Evolutionary conservation across 768 basidiomycete genomes (phyloP), one percentile per base, ranked within the genome.

Genomic region (Tulasnella sp.): DNA sequence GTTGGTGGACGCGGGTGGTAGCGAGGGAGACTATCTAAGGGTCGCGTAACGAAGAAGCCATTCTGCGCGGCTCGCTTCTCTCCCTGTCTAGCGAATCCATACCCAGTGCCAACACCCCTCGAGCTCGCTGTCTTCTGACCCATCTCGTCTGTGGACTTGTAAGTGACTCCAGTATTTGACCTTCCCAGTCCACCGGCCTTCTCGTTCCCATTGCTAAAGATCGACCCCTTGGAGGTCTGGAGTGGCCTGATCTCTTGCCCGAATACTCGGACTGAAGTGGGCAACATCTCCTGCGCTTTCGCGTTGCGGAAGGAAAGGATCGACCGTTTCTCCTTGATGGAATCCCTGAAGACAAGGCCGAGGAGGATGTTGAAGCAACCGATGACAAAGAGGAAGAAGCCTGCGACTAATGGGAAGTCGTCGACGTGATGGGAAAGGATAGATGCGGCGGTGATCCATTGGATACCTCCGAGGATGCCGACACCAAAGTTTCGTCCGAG

Each of bases 301-400:
- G 44, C 15, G 10, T 61, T 60, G 9, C 64, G 63, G 85, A 85
- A 88, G 17, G 78, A 74, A 17, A 74, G 80, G 65, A 88, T 72
- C 58, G 80, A 83, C 19, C 85, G 80, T 65, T 80, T 82, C 19
- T 71, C 61, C 65, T 83, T 85, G 60, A 80, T 81, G 1, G 74
- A 75, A 64, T 78, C 76, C 58, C 83, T 81, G 77, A 83, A 87
- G 69, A 85, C 78, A 64, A 88, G 78, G 70, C 73, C 45, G 63
- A 83, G 75, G 61, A 91, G 70, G 65, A 91, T 82, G 74, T 95
- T 91, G 58, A 95, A 72, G 71, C 88, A 91, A n/a, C 91, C 92
- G 60, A 95, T 68, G 53, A 89, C 79, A 75, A 95, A 95, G 62
- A 95, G 80, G 76, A 95, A 84, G 77, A 94, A 94, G 49, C 86